A percentile compares a stretch with the other conserved stretches of the same genome.
Evolutionary conservation across 768 basidiomycete species (phyloP).

Genomic region (Tulasnella sp.): DNA sequence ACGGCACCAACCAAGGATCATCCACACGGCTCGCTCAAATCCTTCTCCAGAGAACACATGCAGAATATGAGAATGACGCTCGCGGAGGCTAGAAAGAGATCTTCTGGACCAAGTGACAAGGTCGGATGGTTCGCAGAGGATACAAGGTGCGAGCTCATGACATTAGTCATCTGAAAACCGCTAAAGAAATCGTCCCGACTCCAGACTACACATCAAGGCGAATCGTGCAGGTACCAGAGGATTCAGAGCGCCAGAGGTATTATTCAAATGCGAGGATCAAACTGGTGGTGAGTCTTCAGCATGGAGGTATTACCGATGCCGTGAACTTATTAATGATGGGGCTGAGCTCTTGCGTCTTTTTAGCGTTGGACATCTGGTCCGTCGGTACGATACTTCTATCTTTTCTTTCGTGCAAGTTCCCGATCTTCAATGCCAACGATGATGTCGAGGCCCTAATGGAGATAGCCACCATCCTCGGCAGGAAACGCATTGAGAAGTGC

Average conservation of each 20-base stretch:
- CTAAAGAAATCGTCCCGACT: neutral
- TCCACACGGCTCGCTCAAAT: slow-evolving; percentile 56
- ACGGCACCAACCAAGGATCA: slow-evolving; percentile 45
- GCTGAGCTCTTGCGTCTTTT: neutral
- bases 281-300: slow-evolving; percentile 69
- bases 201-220: slow-evolving; percentile 73
- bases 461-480: slow-evolving; percentile 77
- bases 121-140: slow-evolving; percentile 75
- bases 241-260: slow-evolving; percentile 92
- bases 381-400: slow-evolving; percentile 86
- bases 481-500: slow-evolving; percentile 66
- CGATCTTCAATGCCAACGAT: slow-evolving; percentile 85
- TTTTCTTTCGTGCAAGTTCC: slow-evolving; percentile 86
- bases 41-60: slow-evolving; percentile 36
- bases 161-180: no score
- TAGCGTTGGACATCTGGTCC: slow-evolving; percentile 96
- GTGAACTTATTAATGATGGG: no score
- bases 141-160: slow-evolving; percentile 37
- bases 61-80: slow-evolving; percentile 46
- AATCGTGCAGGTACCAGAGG: slow-evolving; percentile 96
- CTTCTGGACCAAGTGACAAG: slow-evolving; percentile 42
- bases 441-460: slow-evolving; percentile 96
- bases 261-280: slow-evolving; percentile 89
- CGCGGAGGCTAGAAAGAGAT: slow-evolving; percentile 44
- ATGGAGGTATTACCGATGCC: no score